phyloP scores from a whole-genome alignment of 176 grass and related monocot species.

The Panicum miliaceum region DNA sequence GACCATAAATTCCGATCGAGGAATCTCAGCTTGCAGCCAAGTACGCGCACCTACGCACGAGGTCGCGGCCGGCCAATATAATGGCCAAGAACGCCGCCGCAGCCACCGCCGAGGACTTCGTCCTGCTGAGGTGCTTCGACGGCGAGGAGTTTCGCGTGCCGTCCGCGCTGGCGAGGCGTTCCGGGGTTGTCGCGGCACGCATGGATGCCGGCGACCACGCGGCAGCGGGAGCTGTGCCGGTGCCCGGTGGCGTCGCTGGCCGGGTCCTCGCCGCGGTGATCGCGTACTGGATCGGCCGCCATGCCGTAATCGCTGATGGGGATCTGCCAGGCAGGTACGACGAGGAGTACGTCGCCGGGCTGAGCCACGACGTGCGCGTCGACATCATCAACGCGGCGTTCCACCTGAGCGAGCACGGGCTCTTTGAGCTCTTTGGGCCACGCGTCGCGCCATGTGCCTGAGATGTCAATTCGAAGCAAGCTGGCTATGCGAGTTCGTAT shows the following conservation, averaged over 20 bases:
- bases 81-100: neutral
- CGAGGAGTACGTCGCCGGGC: conserved; percentile 22
- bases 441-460: neutral
- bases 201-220: conserved; percentile 15
- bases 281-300: conserved; percentile 25
- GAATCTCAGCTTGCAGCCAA: neutral
- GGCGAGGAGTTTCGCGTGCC: conserved; percentile 38
- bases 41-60: neutral
- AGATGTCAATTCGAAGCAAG: neutral
- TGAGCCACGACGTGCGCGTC: conserved; percentile 37
- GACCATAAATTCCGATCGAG: neutral
- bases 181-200: neutral
- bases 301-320: neutral
- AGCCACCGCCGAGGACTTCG: neutral
- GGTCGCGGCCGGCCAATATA: neutral
- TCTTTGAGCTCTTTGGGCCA: conserved; percentile 21
- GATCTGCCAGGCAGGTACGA: conserved; percentile 22
- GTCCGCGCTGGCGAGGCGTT: neutral
- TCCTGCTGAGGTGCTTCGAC: conserved; percentile 41
- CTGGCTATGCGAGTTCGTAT: neutral
- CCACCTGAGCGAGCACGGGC: conserved; percentile 12
- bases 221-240: neutral
- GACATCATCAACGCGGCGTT: conserved; percentile 39
- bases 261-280: conserved; percentile 25
- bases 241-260: neutral